Evolutionary conservation across 371 early-diverging fungal genomes (phyloP), one percentile per base, ranked within the genome.

Genomic region (Mucor piriformis): DNA sequence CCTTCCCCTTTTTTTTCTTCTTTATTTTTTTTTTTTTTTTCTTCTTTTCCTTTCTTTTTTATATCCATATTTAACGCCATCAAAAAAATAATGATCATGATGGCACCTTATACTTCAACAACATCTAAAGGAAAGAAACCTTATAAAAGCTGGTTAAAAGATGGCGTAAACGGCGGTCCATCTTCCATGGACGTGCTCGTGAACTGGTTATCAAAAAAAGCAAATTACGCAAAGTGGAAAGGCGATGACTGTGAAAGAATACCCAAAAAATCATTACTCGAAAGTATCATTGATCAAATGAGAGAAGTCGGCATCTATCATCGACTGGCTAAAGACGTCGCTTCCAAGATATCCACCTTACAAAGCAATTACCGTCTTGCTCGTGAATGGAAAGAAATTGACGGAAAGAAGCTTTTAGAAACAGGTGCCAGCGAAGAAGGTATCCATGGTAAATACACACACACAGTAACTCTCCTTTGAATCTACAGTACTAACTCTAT

Each of bases 121-220:
- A 40, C 67, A 20, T 54, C 69, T 7, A 73, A 72, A 57, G 66
- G 73, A 29, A 78, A 78, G 37, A 78, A 78, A 40, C 75, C 79
- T 12, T 78, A 78, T 43, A 78, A 78, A 38, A 74, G 75, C 35
- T 78, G 79, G 78, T 55, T 77, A n/a, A 77, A 77, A 46, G 78
- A 77, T 56, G 78, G 74, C n/a, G 74, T 78, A 15, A 73, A 70
- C 47, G 79, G 79, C 18, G 79, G 79, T 2, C 75, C 79, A 29
- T 73, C 63, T 32, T 78, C 79, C 15, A 78, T 78, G 79, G 73
- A 78, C 50, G 62, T 78, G 0, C 55, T 78, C 0, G 71, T 78
- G 10, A 67, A 75, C 50, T 78, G 79, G 79, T 51, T 78, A 34
- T 70, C 79, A 37, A 71, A 70, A 44, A 78, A 78, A 57, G 63